A percentile compares a stretch with the other conserved stretches of the same genome.
Conservation (phyloP, 2,329 filamentous ascomycete genomes). For the Fusarium xylarioides region DNA sequence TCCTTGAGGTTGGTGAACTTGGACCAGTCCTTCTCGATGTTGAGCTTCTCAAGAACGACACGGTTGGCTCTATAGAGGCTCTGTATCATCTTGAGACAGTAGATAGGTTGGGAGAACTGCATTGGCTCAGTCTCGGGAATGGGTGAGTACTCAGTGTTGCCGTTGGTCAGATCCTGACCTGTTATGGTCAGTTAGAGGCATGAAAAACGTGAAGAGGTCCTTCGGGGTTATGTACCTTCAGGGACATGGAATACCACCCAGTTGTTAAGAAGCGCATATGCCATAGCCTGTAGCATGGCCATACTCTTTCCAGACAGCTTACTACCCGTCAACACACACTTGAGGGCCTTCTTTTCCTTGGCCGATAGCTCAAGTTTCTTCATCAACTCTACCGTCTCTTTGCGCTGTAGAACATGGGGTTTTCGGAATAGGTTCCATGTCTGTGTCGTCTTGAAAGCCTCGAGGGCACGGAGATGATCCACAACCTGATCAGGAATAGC, state of each 20-base stretch:
- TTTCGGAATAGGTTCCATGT: slow-evolving; percentile 86
- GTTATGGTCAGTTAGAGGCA: slow-evolving; percentile 5
- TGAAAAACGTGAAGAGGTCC: not conserved
- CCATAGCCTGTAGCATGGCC: slow-evolving; percentile 82
- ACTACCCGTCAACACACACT: slow-evolving; percentile 77
- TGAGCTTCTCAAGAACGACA: slow-evolving; percentile 64
- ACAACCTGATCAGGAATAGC: slow-evolving; percentile 74
- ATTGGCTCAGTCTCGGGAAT: slow-evolving; percentile 66
- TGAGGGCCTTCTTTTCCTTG: slow-evolving; percentile 61
- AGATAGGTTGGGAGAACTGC: slow-evolving; percentile 81
- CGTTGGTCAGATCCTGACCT: slow-evolving; percentile 83
- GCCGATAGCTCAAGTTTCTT: slow-evolving; percentile 67
- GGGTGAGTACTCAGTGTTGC: slow-evolving; percentile 81
- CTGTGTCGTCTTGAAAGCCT: slow-evolving; percentile 92
- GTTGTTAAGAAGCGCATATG: slow-evolving; percentile 80
- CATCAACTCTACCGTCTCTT: slow-evolving; percentile 79
- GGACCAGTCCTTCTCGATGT: slow-evolving; percentile 56
- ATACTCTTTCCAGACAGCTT: slow-evolving; percentile 87
- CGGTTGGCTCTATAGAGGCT: slow-evolving; percentile 79
- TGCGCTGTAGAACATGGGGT: slow-evolving; percentile 80
- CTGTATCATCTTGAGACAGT: slow-evolving; percentile 77
- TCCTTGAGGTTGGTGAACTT: slow-evolving; percentile 58
- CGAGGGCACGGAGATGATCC: slow-evolving; percentile 81
- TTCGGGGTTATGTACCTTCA: slow-evolving; percentile 69
- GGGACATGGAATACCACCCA: slow-evolving; percentile 93